phyloP scores from a whole-genome alignment of 2,329 filamentous ascomycete species.

The Bertia moriformis region DNA sequence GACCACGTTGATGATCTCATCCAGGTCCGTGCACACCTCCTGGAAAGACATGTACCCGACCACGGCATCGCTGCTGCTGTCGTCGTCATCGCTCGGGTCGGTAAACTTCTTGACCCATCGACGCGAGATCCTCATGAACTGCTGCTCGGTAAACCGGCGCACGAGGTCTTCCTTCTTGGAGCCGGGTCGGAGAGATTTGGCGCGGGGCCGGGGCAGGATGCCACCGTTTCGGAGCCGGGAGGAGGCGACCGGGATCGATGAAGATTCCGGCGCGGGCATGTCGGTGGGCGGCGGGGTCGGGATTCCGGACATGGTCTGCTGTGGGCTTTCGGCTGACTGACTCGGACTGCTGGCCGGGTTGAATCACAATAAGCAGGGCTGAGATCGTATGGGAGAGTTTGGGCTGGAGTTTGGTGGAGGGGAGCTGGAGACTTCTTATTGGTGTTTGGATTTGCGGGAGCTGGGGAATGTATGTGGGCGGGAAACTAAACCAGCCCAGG shows the following conservation, averaged over 20 bases:
- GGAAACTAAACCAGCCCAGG: no score
- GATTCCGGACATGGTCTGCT: no score
- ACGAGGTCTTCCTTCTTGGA: slow-evolving; percentile 46
- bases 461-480: no score
- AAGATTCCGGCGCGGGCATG: slow-evolving; percentile 36
- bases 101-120: slow-evolving; percentile 47
- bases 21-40: slow-evolving; percentile 61
- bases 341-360: no score
- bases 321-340: no score
- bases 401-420: no score
- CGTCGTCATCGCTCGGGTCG: slow-evolving; percentile 26
- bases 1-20: slow-evolving; percentile 61
- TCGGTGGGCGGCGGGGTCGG: slow-evolving; percentile 18
- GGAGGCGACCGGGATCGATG: slow-evolving; percentile 21
- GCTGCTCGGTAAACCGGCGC: slow-evolving; percentile 38
- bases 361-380: no score
- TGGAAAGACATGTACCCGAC: slow-evolving; percentile 39
- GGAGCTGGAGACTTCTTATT: no score
- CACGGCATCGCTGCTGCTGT: no score
- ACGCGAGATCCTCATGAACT: slow-evolving; percentile 35
- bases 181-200: slow-evolving; percentile 33
- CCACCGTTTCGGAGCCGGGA: slow-evolving; percentile 10
- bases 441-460: no score
- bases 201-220: slow-evolving; percentile 38
- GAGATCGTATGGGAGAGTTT: no score